Percentiles rank a stretch among this genome's conserved stretches.
phyloP scores from a whole-genome alignment of 2,329 filamentous ascomycete genomes.

The Aspergillus caelatus region DNA sequence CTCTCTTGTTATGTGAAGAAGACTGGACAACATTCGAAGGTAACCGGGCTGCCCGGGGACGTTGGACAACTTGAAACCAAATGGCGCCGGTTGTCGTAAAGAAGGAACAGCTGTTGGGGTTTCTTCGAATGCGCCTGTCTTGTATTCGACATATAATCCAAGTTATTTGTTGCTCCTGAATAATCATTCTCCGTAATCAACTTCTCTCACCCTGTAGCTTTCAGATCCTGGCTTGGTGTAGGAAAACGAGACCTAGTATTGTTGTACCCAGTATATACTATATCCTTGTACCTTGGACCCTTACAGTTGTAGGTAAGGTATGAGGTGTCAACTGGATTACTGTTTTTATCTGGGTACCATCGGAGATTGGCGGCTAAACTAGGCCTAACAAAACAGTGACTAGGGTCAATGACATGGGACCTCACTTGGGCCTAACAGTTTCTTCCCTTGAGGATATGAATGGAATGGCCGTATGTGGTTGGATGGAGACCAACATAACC shows the following conservation, averaged over 20 bases:
- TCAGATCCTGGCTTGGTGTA: background rate
- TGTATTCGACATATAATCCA: conserved; percentile 10
- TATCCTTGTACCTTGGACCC: background rate
- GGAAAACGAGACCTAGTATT: background rate
- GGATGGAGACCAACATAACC: too few relatives aligned
- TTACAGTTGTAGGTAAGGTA: background rate
- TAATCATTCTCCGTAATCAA: background rate
- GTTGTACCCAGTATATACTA: background rate
- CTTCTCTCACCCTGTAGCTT: background rate
- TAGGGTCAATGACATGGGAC: too few relatives aligned
- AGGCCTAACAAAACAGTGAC: background rate
- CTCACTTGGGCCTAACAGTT: too few relatives aligned
- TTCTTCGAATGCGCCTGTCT: conserved; percentile 3
- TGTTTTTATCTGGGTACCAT: background rate
- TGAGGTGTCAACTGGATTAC: background rate
- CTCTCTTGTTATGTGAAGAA: conserved; percentile 12
- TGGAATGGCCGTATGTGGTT: too few relatives aligned
- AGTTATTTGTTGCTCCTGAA: background rate
- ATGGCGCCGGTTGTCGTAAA: background rate
- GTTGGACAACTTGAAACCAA: background rate
- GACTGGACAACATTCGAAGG: conserved; percentile 2
- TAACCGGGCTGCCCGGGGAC: background rate
- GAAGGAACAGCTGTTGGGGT: background rate
- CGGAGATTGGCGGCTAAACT: background rate
- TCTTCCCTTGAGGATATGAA: too few relatives aligned